These are phyloP conservation scores for Talinum fruticosum DNA, from an alignment of 148 eudicot species.

Conservation along the genomic window DNA sequence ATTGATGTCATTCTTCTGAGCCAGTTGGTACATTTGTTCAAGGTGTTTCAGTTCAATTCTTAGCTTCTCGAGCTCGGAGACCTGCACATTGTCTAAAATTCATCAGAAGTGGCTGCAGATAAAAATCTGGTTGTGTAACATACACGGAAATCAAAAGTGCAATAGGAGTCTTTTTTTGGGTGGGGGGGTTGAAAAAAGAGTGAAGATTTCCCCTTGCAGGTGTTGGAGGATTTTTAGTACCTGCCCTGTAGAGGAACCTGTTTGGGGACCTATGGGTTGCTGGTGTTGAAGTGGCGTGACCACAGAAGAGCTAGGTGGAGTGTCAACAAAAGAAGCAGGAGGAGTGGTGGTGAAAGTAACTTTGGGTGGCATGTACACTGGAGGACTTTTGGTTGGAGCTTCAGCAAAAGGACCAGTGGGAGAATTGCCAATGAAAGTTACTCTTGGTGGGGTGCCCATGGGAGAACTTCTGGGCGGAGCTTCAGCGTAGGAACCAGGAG, in stretches of 20 bases:
- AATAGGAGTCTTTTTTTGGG: not conserved
- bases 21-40: slow-evolving; percentile 70
- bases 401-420: not conserved
- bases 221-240: slow-evolving; percentile 12
- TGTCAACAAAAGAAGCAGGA: slow-evolving; percentile 6
- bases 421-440: slow-evolving; percentile 9
- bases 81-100: slow-evolving; percentile 36
- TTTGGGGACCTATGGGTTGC: not conserved
- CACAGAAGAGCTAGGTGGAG: slow-evolving; percentile 33
- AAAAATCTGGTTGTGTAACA: too few species aligned
- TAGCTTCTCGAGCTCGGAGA: slow-evolving; percentile 70
- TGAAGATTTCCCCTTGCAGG: not conserved
- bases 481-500: not conserved
- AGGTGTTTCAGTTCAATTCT: slow-evolving; percentile 68
- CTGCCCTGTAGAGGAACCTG: slow-evolving; percentile 2
- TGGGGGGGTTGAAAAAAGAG: not conserved
- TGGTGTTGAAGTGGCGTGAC: slow-evolving; percentile 25
- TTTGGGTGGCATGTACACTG: slow-evolving; percentile 2
- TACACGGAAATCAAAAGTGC: not conserved
- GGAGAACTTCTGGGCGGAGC: slow-evolving; percentile 1
- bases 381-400: not conserved
- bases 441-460: not conserved
- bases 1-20: slow-evolving; percentile 70
- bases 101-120: slow-evolving; percentile 6
- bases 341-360: not conserved